Evolutionary conservation across 2,329 filamentous ascomycete genomes (phyloP), one percentile per base, ranked within the genome.

Genomic region (Cercospora sp.): DNA sequence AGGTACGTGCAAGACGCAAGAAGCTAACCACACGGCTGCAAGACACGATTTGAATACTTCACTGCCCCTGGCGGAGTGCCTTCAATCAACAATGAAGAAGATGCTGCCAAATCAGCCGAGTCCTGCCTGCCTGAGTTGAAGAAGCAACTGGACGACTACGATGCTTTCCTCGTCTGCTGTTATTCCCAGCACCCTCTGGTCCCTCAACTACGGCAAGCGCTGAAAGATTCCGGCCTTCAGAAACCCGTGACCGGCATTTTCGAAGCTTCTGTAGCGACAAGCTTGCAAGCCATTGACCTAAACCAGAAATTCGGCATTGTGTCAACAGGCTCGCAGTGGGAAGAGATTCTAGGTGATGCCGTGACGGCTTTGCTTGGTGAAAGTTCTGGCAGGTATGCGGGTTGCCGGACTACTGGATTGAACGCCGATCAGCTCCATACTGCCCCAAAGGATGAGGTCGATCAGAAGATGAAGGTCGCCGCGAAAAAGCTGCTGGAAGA

Each of bases 141-240:
- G 28, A 77, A 82, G 1, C 68, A 80, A 0, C 77, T 86, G 0
- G 67, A 78, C 2, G 73, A 80, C 30, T 88, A 92, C 78, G 89
- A 95, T 75, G 93, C 86, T n/a, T 89, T 96, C 69, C 85, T 97
- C 0, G 86, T 97, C 2, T 93, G 93, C 20, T 97, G 94, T 81
- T 98, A 92, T 81, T 95, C 91, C 68, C 88, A 91, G 1, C 93
- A 97, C 76, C 89, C 91, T 0, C 85, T 97, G 0, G 91, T 96
- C 0, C 79, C 82, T 12, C 70, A 76, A 1, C 74, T 78, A 63
- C 79, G 78, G 10, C 58, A 63, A n/a, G 65, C 69, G 8, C 45
- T 75, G 13, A 55, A 58, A 20, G 66, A 71, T 36, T 5, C 31
- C 5, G 67, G 72, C 13, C 72, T 70, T 9, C 13, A 42, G 67